Base-by-base conservation (phyloP, 1,284 basidiomycete genomes). In the Sporisorium reilianum region DNA sequence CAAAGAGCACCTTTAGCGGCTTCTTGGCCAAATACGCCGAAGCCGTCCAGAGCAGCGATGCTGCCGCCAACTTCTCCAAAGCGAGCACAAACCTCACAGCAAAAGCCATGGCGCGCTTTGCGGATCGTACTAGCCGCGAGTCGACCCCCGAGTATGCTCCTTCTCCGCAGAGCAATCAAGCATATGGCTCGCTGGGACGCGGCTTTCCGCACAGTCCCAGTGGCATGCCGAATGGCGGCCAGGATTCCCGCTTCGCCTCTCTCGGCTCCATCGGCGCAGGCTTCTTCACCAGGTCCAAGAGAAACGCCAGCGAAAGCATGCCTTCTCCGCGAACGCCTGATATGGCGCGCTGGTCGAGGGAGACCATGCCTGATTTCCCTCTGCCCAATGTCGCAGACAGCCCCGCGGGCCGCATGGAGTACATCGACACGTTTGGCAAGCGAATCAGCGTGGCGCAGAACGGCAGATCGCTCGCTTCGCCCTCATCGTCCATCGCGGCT, bases 61-160 rank as follows among this genome's bases (percentile, higher is more conserved):
- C 82, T 5, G 82, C 79, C 2, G 83, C 83, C 20, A 80, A 69
- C 36, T 41, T 84, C 7, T 79, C 79, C 44, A 84, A 84, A 52
- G 77, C 77, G 1, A 74, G 80, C 54, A 81, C 83, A 0, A 84
- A 84, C 49, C 64, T 78, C 25, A 80, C 78, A 2, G 83, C 82
- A 14, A 80, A 77, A 53, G 80, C 82, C 2, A 58, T 82, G 62
- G 75, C 66, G 9, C 68, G 65, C n/a, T 80, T 77, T 50, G 64
- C 59, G 8, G 71, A 74, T 38, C 64, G 64, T 5, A 20, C 40
- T n/a, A 74, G 67, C 49, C 74, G 76, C 34, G 74, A 75, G 45
- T 53, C 77, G n/a, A 76, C 67, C 0, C 68, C 77, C 9, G 64
- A 64, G 14, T 11, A 61, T 16, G 22, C 42, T 5, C 38, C 49